These are phyloP conservation scores for Malus hybrid DNA, from an alignment of 331 rosid genomes.

Conservation along the genomic window DNA sequence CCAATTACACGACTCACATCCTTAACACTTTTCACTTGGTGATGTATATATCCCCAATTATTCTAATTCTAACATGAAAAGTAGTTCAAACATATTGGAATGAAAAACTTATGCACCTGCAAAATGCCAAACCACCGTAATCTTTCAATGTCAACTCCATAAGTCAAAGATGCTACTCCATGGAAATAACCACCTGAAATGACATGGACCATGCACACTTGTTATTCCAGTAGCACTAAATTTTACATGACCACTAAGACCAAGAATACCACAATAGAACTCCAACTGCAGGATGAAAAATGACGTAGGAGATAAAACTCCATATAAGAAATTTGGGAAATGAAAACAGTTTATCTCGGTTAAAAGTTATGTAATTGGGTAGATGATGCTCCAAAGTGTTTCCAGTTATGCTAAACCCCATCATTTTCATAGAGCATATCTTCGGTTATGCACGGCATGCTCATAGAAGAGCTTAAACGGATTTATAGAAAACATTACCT, in stretches of 20 bases:
- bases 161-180: slow-evolving; percentile 67
- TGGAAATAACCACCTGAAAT: slow-evolving; percentile 91
- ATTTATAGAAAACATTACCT: slow-evolving; percentile 39
- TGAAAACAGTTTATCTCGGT: background rate
- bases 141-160: slow-evolving; percentile 67
- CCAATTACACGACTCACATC: background rate
- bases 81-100: background rate
- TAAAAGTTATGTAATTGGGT: background rate
- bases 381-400: background rate
- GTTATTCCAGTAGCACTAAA: background rate
- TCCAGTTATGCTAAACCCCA: background rate
- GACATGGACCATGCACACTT: slow-evolving; percentile 1
- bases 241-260: background rate
- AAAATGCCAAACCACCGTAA: slow-evolving; percentile 74
- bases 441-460: background rate
- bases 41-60: background rate
- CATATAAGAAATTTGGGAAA: background rate
- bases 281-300: background rate
- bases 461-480: background rate
- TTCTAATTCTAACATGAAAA: background rate
- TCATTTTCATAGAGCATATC: background rate
- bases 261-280: background rate
- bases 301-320: background rate
- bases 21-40: background rate
- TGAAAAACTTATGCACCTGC: slow-evolving; percentile 40